phyloP scores from a whole-genome alignment of 169 alveolate species.

The Eimeria maxima region DNA sequence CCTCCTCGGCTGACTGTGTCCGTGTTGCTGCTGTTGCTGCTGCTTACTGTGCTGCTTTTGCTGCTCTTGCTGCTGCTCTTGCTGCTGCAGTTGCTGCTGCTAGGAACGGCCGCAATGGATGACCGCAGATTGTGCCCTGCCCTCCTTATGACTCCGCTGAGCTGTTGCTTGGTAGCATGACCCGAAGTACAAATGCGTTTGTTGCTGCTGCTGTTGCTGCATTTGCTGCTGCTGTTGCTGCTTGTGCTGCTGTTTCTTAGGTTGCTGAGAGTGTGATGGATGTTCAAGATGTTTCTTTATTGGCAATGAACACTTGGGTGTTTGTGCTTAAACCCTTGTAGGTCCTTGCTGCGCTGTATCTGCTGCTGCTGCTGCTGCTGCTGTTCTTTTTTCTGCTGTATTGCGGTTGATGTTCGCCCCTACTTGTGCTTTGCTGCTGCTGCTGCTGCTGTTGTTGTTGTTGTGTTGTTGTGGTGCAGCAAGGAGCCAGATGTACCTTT shows the following conservation, averaged over 20 bases:
- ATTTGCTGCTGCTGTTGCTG: background rate
- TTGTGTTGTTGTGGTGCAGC: slow-evolving; percentile 23
- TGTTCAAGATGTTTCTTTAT: background rate
- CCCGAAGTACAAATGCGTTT: background rate
- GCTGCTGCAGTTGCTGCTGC: too few relatives aligned
- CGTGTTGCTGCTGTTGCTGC: slow-evolving; percentile 35
- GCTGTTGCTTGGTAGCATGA: too few relatives aligned
- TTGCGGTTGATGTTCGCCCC: background rate
- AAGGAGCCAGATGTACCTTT: background rate
- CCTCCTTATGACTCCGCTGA: too few relatives aligned
- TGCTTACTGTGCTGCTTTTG: background rate
- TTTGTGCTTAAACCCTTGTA: background rate
- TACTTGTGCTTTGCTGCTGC: too few relatives aligned
- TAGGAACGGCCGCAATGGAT: background rate
- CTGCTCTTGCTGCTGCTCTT: slow-evolving; percentile 6
- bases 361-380: slow-evolving; percentile 33
- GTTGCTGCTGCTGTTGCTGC: background rate
- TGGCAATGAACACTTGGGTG: slow-evolving; percentile 1
- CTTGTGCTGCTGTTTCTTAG: background rate
- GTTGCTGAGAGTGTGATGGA: slow-evolving; percentile 12
- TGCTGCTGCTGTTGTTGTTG: background rate
- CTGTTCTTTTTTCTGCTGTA: slow-evolving; percentile 9
- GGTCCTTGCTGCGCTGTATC: background rate
- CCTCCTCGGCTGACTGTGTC: background rate
- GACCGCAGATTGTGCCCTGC: too few relatives aligned